Evolutionary conservation across 73 alveolate species (phyloP).

Genomic region (Vitrella brassicaformis): DNA sequence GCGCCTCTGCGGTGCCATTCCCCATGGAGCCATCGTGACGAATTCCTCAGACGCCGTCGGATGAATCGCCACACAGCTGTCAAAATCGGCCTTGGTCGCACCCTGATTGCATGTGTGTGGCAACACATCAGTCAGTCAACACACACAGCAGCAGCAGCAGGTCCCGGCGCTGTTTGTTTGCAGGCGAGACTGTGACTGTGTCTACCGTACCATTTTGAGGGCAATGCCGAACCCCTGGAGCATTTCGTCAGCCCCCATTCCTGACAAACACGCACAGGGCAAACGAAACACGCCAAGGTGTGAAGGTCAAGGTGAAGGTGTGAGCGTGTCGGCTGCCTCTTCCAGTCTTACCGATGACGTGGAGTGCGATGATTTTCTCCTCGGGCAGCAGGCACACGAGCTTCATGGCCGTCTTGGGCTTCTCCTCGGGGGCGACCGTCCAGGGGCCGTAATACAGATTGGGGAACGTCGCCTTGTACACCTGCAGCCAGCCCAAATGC

Average conservation of each 20-base stretch:
- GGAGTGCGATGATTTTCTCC: slow-evolving; percentile 81
- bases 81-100: slow-evolving; percentile 70
- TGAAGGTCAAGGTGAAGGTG: no score
- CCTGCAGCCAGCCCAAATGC: slow-evolving; percentile 4
- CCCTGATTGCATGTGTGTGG: slow-evolving; percentile 38
- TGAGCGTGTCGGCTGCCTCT: no score
- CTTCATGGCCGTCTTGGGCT: slow-evolving; percentile 50
- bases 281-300: no score
- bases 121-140: not conserved
- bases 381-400: slow-evolving; percentile 51
- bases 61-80: slow-evolving; percentile 82
- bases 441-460: slow-evolving; percentile 64
- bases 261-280: no score
- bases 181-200: not conserved
- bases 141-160: not conserved
- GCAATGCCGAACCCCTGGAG: slow-evolving; percentile 76
- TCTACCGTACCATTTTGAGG: slow-evolving; percentile 16
- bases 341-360: slow-evolving; percentile 69
- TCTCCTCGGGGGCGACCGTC: slow-evolving; percentile 28
- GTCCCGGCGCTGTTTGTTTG: not conserved
- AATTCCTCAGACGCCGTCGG: slow-evolving; percentile 93
- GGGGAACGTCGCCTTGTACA: slow-evolving; percentile 54
- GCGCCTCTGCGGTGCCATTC: not conserved
- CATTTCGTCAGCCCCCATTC: slow-evolving; percentile 60
- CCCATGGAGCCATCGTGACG: slow-evolving; percentile 20